phyloP scores from a whole-genome alignment of 108 stramenopile genomes.

The Seminavis robusta region DNA sequence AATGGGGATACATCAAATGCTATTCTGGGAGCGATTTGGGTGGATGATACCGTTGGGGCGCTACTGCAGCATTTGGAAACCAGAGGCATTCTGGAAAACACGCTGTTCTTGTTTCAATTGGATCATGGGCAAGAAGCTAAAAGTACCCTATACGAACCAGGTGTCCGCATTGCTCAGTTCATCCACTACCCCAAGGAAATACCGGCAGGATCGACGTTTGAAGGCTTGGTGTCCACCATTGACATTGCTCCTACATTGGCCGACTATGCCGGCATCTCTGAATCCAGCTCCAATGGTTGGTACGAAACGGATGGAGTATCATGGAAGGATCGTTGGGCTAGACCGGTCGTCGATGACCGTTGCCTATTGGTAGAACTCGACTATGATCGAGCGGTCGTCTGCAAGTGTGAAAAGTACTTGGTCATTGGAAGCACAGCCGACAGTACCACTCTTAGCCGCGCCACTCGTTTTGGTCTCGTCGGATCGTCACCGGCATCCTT shows the following conservation, averaged over 20 bases:
- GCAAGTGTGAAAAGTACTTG: constrained; percentile 39
- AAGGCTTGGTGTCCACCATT: constrained; percentile 18
- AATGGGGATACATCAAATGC: constrained; percentile 11
- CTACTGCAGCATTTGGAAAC: constrained; percentile 22
- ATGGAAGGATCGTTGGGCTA: too few relatives aligned
- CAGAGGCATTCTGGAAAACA: constrained; percentile 26
- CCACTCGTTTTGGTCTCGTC: too few relatives aligned
- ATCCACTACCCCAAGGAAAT: constrained; percentile 37
- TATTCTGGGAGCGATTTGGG: constrained; percentile 36
- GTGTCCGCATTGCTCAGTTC: constrained; percentile 27
- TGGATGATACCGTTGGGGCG: constrained; percentile 40
- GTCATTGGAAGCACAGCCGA: too few relatives aligned
- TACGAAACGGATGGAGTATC: constrained; percentile 34
- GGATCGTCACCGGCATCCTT: too few relatives aligned
- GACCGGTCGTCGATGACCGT: too few relatives aligned
- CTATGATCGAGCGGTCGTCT: constrained; percentile 25
- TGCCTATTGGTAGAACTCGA: constrained; percentile 28
- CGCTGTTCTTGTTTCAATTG: constrained; percentile 32
- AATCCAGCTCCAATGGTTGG: too few relatives aligned
- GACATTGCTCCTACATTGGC: constrained; percentile 29
- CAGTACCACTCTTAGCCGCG: too few relatives aligned
- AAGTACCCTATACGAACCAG: constrained; percentile 28
- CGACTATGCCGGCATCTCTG: constrained; percentile 29
- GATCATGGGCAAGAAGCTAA: constrained; percentile 40
- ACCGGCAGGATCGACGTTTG: constrained; percentile 9